Evolutionary conservation across 495 filamentous ascomycete species (phyloP).

Genomic region (Xylaria acuta): DNA sequence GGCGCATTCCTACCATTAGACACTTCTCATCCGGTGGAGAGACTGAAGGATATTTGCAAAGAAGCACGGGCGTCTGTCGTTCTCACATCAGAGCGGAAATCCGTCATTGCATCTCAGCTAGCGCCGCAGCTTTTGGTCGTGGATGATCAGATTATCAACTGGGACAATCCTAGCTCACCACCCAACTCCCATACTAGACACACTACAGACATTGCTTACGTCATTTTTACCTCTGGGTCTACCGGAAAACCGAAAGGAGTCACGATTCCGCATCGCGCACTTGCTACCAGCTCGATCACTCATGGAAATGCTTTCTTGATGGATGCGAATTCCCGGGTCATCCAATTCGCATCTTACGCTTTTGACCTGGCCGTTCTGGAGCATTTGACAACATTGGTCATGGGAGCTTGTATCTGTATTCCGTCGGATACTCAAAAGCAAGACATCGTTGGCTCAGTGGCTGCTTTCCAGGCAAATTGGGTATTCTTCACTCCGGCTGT

Average conservation of each 20-base stretch:
- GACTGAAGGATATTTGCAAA: too few relatives aligned
- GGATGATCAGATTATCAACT: too few relatives aligned
- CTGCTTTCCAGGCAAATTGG: slow-evolving; percentile 13
- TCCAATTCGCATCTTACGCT: slow-evolving; percentile 64
- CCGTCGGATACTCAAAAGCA: slow-evolving; percentile 26
- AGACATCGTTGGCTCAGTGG: background rate
- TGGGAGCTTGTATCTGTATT: slow-evolving; percentile 37
- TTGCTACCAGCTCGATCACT: slow-evolving; percentile 10
- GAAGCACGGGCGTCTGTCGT: too few relatives aligned
- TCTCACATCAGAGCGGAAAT: too few relatives aligned
- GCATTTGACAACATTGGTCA: slow-evolving; percentile 58
- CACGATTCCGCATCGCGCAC: slow-evolving; percentile 41
- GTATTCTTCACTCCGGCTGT: slow-evolving; percentile 13
- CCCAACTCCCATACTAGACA: too few relatives aligned
- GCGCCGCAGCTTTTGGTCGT: too few relatives aligned
- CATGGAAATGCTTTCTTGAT: slow-evolving; percentile 47
- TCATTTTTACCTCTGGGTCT: slow-evolving; percentile 48
- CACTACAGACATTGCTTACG: slow-evolving; percentile 2
- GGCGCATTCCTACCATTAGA: too few relatives aligned
- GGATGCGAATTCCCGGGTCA: slow-evolving; percentile 42
- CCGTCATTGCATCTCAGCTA: too few relatives aligned
- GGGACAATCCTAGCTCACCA: too few relatives aligned
- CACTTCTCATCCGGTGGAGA: too few relatives aligned
- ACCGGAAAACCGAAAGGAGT: slow-evolving; percentile 52
- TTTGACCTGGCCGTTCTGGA: slow-evolving; percentile 63